phyloP scores from a whole-genome alignment of 305 asterid species.

The Solanum hybrid region DNA sequence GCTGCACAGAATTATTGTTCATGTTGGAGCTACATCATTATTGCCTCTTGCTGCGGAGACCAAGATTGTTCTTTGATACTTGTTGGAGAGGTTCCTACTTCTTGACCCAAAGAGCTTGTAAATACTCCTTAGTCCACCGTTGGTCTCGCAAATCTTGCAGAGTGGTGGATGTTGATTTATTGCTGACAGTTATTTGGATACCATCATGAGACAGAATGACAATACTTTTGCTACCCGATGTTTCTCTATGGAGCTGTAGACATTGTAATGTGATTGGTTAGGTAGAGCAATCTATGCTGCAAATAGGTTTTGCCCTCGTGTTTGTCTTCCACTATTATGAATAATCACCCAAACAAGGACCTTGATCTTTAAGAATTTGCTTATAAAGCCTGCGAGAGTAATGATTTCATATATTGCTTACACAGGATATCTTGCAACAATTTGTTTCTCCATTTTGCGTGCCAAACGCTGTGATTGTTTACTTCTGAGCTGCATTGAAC shows the following conservation, averaged over 20 bases:
- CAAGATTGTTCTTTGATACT: slow-evolving; percentile 77
- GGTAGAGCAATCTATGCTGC: not conserved
- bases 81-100: not conserved
- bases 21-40: slow-evolving; percentile 89
- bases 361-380: not conserved
- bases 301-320: not conserved
- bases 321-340: not conserved
- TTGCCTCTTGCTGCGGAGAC: slow-evolving; percentile 90
- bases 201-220: not conserved
- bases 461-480: not conserved
- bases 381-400: not conserved
- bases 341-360: not conserved
- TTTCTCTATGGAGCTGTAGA: not conserved
- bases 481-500: not conserved
- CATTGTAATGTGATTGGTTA: not conserved
- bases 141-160: not conserved
- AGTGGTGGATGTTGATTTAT: not conserved
- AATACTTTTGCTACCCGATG: not conserved
- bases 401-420: not conserved
- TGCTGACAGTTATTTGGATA: not conserved
- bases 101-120: not conserved
- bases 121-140: not conserved
- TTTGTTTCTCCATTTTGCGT: not conserved
- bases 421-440: not conserved
- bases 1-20: slow-evolving; percentile 81